These are phyloP conservation scores for Fusarium gaditjirri DNA, from an alignment of 2,329 filamentous ascomycete genomes.

Conservation along the genomic window DNA sequence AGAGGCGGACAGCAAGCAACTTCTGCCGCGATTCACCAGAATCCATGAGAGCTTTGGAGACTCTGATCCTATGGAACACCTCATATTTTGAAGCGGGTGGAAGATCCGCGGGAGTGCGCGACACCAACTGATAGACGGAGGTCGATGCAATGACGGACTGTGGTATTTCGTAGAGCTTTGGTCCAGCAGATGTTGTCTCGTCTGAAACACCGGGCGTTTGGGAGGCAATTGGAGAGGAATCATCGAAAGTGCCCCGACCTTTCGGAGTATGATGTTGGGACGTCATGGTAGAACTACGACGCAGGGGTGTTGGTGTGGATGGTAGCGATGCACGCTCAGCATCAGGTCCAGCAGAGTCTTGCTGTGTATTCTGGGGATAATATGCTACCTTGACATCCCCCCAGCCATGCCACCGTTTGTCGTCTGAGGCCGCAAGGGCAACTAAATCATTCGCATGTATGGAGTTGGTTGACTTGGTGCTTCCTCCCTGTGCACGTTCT, in stretches of 20 bases:
- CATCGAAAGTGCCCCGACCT: slow-evolving; percentile 50
- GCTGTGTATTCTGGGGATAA: slow-evolving; percentile 64
- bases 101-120: slow-evolving; percentile 69
- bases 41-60: slow-evolving; percentile 80
- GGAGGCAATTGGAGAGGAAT: slow-evolving; percentile 61
- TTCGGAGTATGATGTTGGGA: slow-evolving; percentile 56
- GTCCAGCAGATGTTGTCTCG: slow-evolving; percentile 53
- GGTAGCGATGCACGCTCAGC: slow-evolving; percentile 61
- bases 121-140: slow-evolving; percentile 67
- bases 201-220: slow-evolving; percentile 54
- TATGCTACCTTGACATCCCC: slow-evolving; percentile 84
- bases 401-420: slow-evolving; percentile 77
- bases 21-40: slow-evolving; percentile 75
- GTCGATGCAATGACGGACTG: slow-evolving; percentile 63
- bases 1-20: slow-evolving; percentile 81
- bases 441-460: slow-evolving; percentile 88
- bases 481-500: slow-evolving; percentile 66
- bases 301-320: slow-evolving; percentile 78
- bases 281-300: slow-evolving; percentile 71
- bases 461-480: slow-evolving; percentile 61
- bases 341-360: slow-evolving; percentile 43
- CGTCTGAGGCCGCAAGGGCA: slow-evolving; percentile 72
- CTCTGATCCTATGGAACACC: slow-evolving; percentile 82
- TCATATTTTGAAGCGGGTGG: slow-evolving; percentile 83
- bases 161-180: slow-evolving; percentile 73